Evolutionary conservation across 805 yeast genomes (phyloP), one percentile per base, ranked within the genome.

Genomic region (Zygosaccharomyces rouxii): DNA sequence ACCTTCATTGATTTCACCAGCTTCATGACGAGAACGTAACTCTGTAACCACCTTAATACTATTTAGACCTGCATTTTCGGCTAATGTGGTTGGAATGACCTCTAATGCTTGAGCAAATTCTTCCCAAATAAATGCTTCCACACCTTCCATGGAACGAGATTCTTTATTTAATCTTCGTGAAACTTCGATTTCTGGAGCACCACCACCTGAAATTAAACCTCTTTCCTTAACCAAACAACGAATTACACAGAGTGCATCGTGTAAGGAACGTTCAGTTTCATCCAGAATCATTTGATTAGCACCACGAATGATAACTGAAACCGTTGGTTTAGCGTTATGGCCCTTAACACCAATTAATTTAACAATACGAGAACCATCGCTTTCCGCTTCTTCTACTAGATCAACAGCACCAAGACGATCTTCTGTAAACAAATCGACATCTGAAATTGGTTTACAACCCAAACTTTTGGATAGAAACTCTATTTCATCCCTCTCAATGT

Each of bases 131-230:
- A 88, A 80, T 48, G 92, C 90, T 68, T 89, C 95, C 9, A 88
- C 86, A 44, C 97, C 97, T 16, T 86, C 78, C 56, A 85, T 74
- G 46, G 79, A 72, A 55, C 81, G 76, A 26, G 95, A 77, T 67
- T 89, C 95, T 57, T 80, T 81, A 57, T 78, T 72, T 56, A 89
- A 71, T 11, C 79, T 78, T 54, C 92, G 80, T 9, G 96, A 81
- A 6, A 88, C 83, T 73, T 90, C 97, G 55, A 89, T 81, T 71
- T 89, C 97, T 40, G 98, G 96, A 5, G 99, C 98, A 60, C 98
- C 99, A 55, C 99, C 99, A 60, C 99, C 99, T 11, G 98, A 97
- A 71, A 94, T 89, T 64, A 86, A 66, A 28, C 96, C 96, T 63
- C 79, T 84, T 66, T 87, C 89, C 64, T 89, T 88, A 23, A 89